Evolutionary conservation across 495 filamentous ascomycete species (phyloP).

Genomic region (Hypoxylon cercidicola): DNA sequence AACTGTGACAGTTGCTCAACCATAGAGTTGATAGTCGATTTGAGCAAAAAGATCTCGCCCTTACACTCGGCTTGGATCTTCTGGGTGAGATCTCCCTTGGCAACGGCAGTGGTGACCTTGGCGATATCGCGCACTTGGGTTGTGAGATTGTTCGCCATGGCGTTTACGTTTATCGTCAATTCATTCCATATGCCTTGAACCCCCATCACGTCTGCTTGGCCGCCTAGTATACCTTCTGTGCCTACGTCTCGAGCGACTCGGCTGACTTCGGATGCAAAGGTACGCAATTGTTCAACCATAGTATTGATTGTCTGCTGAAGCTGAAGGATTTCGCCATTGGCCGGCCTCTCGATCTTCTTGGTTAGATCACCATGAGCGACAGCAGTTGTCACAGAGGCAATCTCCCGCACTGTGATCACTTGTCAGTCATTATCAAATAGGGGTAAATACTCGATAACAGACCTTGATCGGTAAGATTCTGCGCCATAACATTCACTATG

Average conservation of each 20-base stretch:
- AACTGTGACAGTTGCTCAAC: conserved; percentile 98
- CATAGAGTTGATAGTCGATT: conserved; percentile 99
- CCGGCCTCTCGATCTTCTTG: conserved; percentile 94
- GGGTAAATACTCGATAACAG: conserved; percentile 17
- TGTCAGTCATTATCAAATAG: conserved; percentile 28
- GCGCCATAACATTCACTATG: conserved; percentile 96
- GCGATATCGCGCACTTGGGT: conserved; percentile 99
- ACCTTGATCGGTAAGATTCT: conserved; percentile 70
- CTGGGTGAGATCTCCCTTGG: conserved; percentile 94
- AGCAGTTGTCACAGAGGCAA: conserved; percentile 94
- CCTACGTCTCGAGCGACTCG: conserved; percentile 96
- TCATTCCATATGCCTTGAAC: conserved; percentile 91
- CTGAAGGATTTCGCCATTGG: conserved; percentile 94
- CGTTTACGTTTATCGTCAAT: conserved; percentile 97
- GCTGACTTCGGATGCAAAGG: conserved; percentile 97
- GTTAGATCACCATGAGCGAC: conserved; percentile 96
- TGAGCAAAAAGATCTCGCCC: conserved; percentile 94
- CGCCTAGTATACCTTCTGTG: conserved; percentile 95
- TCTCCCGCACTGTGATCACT: conserved; percentile 78
- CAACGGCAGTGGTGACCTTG: conserved; percentile 97
- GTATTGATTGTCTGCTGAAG: conserved; percentile 98
- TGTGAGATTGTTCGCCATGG: conserved; percentile 97
- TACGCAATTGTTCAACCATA: conserved; percentile 98
- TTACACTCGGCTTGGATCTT: conserved; percentile 97
- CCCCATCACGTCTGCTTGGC: conserved; percentile 94